phyloP scores from a whole-genome alignment of 495 filamentous ascomycete species.

The Aspergillus kassunensis region DNA sequence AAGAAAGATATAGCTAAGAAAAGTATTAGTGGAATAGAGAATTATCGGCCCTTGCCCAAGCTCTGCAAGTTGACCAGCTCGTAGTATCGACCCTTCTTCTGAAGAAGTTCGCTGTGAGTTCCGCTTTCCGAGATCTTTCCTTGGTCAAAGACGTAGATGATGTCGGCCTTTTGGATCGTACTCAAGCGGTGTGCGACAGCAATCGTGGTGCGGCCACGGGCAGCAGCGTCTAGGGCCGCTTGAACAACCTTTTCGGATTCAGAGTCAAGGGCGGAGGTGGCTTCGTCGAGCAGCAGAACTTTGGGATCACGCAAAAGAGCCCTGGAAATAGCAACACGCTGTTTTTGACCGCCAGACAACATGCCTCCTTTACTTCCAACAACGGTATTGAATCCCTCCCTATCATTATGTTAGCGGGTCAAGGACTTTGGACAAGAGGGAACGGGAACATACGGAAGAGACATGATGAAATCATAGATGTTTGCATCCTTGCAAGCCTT shows the following conservation, averaged over 20 bases:
- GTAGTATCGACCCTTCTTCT: slow-evolving; percentile 63
- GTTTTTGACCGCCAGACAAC: slow-evolving; percentile 80
- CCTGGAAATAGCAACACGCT: slow-evolving; percentile 73
- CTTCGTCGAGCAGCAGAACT: slow-evolving; percentile 75
- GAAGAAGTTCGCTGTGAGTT: slow-evolving; percentile 64
- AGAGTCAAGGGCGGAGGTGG: slow-evolving; percentile 75
- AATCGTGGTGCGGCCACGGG: slow-evolving; percentile 71
- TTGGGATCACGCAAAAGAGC: slow-evolving; percentile 69
- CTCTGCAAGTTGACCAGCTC: slow-evolving; percentile 79
- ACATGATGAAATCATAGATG: slow-evolving; percentile 87
- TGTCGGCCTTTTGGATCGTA: slow-evolving; percentile 77
- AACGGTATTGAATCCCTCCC: slow-evolving; percentile 69
- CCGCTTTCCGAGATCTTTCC: slow-evolving; percentile 71
- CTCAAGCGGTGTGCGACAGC: slow-evolving; percentile 74
- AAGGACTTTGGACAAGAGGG: not conserved
- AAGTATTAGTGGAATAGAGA: slow-evolving; percentile 2
- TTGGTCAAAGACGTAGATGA: slow-evolving; percentile 80
- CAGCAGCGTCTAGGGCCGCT: slow-evolving; percentile 69
- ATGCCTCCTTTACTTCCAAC: slow-evolving; percentile 75
- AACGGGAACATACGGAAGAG: slow-evolving; percentile 46
- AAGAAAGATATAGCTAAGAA: not conserved
- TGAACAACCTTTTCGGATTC: slow-evolving; percentile 83
- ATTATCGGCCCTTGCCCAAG: slow-evolving; percentile 55
- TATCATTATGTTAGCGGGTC: slow-evolving; percentile 30
- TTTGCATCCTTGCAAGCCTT: slow-evolving; percentile 83